A percentile compares a stretch with the other conserved stretches of the same genome.
Conservation (phyloP, 1,139 yeast species). For the Zygosaccharomyces sapae region DNA sequence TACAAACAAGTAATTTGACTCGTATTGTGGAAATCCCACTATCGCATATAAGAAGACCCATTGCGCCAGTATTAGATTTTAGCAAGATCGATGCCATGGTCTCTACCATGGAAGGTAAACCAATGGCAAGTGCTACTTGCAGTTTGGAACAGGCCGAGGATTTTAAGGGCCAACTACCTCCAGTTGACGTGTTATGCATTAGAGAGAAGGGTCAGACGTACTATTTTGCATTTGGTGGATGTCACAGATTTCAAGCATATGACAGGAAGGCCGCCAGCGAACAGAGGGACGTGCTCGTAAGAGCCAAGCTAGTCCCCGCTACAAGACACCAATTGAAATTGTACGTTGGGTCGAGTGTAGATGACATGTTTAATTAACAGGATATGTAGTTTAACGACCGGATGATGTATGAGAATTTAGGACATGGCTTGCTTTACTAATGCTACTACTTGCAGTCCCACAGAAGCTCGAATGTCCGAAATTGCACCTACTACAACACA, state of each 20-base stretch:
- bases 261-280: conserved; percentile 46
- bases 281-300: conserved; percentile 42
- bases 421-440: too few relatives aligned
- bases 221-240: conserved; percentile 82
- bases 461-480: too few relatives aligned
- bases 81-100: conserved; percentile 76
- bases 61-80: conserved; percentile 73
- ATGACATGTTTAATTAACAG: conserved; percentile 43
- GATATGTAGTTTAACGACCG: background rate
- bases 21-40: conserved; percentile 60
- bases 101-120: conserved; percentile 61
- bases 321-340: conserved; percentile 57
- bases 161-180: conserved; percentile 59
- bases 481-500: too few relatives aligned
- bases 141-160: conserved; percentile 44
- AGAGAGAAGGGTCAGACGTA: conserved; percentile 55
- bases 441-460: too few relatives aligned
- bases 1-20: conserved; percentile 45
- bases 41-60: conserved; percentile 65
- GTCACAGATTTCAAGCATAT: conserved; percentile 79
- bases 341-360: conserved; percentile 64
- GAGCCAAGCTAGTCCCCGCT: conserved; percentile 63
- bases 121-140: conserved; percentile 64
- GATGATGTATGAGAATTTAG: background rate
- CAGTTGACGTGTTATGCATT: conserved; percentile 69